These are phyloP conservation scores for Paramecium caudatum DNA, from an alignment of 73 alveolate species.

Conservation along the genomic window DNA sequence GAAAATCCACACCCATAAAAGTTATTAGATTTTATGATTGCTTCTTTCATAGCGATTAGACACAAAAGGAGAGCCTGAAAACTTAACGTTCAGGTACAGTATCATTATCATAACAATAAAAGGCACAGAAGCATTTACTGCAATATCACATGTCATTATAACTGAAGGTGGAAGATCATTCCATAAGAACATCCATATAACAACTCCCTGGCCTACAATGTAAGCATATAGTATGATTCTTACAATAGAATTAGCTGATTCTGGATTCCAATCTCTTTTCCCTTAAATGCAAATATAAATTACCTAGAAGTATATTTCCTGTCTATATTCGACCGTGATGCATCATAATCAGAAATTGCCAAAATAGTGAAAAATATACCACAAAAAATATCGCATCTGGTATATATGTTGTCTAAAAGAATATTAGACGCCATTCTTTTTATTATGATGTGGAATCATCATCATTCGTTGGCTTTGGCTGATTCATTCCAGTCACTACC, in stretches of 20 bases:
- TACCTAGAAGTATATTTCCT: slow-evolving; percentile 33
- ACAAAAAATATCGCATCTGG: slow-evolving; percentile 66
- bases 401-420: slow-evolving; percentile 31
- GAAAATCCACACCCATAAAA: slow-evolving; percentile 46
- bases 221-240: not conserved
- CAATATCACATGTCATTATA: slow-evolving; percentile 51
- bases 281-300: not conserved
- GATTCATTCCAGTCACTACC: not conserved
- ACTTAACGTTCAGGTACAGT: slow-evolving; percentile 32
- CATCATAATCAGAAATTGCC: slow-evolving; percentile 58
- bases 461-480: not conserved
- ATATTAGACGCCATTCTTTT: not conserved
- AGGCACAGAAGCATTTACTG: slow-evolving; percentile 45
- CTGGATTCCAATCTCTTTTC: slow-evolving; percentile 56
- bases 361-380: slow-evolving; percentile 7
- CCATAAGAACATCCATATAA: not conserved
- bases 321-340: slow-evolving; percentile 46
- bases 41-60: slow-evolving; percentile 11
- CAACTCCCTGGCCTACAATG: not conserved
- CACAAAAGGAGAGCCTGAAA: slow-evolving; percentile 57
- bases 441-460: slow-evolving; percentile 3
- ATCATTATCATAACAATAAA: slow-evolving; percentile 10
- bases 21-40: not conserved
- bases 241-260: not conserved
- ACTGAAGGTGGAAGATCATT: not conserved